Base-by-base conservation (phyloP, 1,139 yeast genomes). In the Ogataea hybrid region DNA sequence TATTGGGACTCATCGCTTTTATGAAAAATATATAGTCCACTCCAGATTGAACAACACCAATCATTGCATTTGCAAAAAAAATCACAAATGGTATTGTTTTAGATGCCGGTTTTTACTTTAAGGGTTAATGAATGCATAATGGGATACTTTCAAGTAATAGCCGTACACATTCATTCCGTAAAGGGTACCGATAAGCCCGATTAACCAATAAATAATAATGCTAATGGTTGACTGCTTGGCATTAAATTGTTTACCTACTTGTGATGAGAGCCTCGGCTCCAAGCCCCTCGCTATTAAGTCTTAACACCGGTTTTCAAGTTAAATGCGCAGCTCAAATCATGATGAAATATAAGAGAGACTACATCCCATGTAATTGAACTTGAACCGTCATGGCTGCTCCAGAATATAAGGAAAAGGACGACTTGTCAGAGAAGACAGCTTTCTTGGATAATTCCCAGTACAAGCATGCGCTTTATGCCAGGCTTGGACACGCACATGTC, bases 401-500 rank as follows among this genome's bases (percentile, higher is more conserved):
- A 15, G 39, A 35, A 15, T 9, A 28, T 6, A n/a, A 6, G 20
- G 22, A 28, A 14, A 17, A 17, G 11, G 28, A 22, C 5, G 12
- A 14, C 5, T 12, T 17, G 12, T 8, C 11, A 3, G 37, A 18
- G 11, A 6, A 15, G 5, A 29, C 32, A 8, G 11, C 12, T 12
- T 10, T 15, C n/a, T 22, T 29, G 10, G 32, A 10, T 17, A 6
- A 17, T 23, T 29, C 32, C 6, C 15, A 29, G 5, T 27, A 18
- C 23, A 34, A 27, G 29, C 21, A 29, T 20, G 23, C 16, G 10
- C 27, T 35, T 7, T 35, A 35, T 16, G 20, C 28, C 17, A 28
- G 22, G 21, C 32, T 35, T 3, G 39, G 39, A 12, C 33, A 35
- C 18, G 11, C 16, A 7, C 17, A 28, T 9, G 28, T 35, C 15